phyloP scores from a whole-genome alignment of 2,329 filamentous ascomycete species.

The Pestalotiopsis sp. region DNA sequence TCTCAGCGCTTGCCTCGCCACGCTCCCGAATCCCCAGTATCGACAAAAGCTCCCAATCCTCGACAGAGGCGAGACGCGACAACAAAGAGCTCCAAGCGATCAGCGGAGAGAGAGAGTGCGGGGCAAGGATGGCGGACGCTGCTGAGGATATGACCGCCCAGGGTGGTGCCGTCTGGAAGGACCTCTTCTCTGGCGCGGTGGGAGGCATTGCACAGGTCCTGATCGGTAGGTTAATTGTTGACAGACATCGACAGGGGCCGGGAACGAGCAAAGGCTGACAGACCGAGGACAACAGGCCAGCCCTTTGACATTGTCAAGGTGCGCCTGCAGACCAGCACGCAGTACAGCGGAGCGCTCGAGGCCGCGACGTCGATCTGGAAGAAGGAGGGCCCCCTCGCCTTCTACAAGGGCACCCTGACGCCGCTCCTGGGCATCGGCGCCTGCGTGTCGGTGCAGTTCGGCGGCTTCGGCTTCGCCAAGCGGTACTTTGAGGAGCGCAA shows the following conservation, averaged over 20 bases:
- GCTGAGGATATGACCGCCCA: conserved; percentile 31
- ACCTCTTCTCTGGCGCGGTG: conserved; percentile 86
- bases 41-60: not conserved
- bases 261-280: conserved; percentile 14
- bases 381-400: conserved; percentile 85
- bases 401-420: conserved; percentile 95
- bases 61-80: not conserved
- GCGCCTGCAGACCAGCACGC: conserved; percentile 84
- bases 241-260: conserved; percentile 1
- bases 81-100: not conserved
- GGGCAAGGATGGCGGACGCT: conserved; percentile 32
- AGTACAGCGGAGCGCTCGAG: conserved; percentile 79
- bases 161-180: conserved; percentile 66
- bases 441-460: conserved; percentile 98
- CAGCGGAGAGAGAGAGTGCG: conserved; percentile 13
- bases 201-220: conserved; percentile 94
- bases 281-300: conserved; percentile 51
- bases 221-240: conserved; percentile 64
- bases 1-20: not conserved
- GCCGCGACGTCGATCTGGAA: conserved; percentile 83
- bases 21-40: not conserved
- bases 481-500: conserved; percentile 83
- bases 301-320: conserved; percentile 96
- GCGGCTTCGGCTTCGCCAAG: conserved; percentile 90
- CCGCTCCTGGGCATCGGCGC: conserved; percentile 95